Evolutionary conservation across 1,284 basidiomycete species (phyloP).

Genomic region (Cutaneotrichosporon mucoides): DNA sequence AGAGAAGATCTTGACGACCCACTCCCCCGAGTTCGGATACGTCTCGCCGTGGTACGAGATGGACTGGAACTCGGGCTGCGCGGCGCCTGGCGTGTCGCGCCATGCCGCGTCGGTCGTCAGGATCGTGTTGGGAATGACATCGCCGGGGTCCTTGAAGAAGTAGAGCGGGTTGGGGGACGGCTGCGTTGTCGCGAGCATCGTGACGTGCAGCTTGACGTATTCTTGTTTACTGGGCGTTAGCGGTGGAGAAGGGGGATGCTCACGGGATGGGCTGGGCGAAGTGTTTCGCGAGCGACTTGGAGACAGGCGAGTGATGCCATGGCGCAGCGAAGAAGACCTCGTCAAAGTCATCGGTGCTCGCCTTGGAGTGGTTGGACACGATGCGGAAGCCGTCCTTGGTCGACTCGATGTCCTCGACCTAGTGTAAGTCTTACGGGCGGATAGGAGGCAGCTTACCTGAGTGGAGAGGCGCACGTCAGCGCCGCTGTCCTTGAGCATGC

Average conservation of each 20-base stretch:
- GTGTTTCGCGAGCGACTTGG: slow-evolving; percentile 12
- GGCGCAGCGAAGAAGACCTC: slow-evolving; percentile 46
- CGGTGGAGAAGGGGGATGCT: background rate
- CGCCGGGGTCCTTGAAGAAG: slow-evolving; percentile 59
- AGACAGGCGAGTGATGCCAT: slow-evolving; percentile 30
- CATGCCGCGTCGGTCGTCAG: slow-evolving; percentile 66
- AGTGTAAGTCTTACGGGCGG: background rate
- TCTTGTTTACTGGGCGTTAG: slow-evolving; percentile 51
- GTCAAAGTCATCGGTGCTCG: slow-evolving; percentile 31
- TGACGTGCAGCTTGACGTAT: slow-evolving; percentile 84
- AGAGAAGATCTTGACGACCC: slow-evolving; percentile 85
- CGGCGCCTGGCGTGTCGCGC: slow-evolving; percentile 43
- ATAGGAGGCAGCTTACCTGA: slow-evolving; percentile 49
- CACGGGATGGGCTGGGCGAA: slow-evolving; percentile 20
- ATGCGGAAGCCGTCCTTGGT: slow-evolving; percentile 4
- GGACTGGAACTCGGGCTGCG: slow-evolving; percentile 77
- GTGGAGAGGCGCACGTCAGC: slow-evolving; percentile 68
- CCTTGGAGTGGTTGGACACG: background rate
- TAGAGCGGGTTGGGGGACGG: slow-evolving; percentile 62
- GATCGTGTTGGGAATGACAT: slow-evolving; percentile 61
- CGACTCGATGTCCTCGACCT: slow-evolving; percentile 12
- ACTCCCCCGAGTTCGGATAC: slow-evolving; percentile 53
- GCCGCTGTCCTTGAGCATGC: slow-evolving; percentile 66
- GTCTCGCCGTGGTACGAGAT: slow-evolving; percentile 75
- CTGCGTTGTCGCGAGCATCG: slow-evolving; percentile 74